These are phyloP conservation scores for Penicillium hordei DNA, from an alignment of 2,329 filamentous ascomycete genomes.

Conservation along the genomic window DNA sequence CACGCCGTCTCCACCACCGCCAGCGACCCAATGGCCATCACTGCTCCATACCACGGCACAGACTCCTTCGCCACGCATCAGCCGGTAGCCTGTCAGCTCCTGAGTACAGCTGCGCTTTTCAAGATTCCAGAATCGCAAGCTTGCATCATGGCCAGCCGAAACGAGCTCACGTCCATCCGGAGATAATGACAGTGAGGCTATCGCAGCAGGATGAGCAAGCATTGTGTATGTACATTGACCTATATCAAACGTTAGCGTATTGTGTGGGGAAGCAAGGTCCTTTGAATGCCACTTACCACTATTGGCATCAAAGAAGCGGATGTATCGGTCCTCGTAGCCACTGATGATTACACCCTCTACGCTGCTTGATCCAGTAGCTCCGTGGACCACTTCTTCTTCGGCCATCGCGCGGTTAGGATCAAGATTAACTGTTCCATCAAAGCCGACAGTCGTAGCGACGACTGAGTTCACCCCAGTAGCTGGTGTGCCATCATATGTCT, in stretches of 20 bases:
- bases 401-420: constrained; percentile 64
- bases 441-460: constrained; percentile 78
- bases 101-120: constrained; percentile 95
- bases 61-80: constrained; percentile 95
- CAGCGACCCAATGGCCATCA: constrained; percentile 91
- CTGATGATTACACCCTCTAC: constrained; percentile 94
- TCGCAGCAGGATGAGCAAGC: constrained; percentile 91
- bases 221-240: constrained; percentile 99
- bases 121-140: constrained; percentile 92
- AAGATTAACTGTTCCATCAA: constrained; percentile 63
- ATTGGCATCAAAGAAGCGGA: constrained; percentile 97
- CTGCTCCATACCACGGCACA: constrained; percentile 94
- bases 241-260: constrained; percentile 42
- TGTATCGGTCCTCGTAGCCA: constrained; percentile 93
- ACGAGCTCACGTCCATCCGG: constrained; percentile 93
- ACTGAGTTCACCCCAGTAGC: constrained; percentile 86
- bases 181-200: constrained; percentile 86
- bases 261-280: background rate
- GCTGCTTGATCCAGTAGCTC: constrained; percentile 78
- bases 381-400: constrained; percentile 73
- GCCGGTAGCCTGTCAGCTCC: constrained; percentile 86
- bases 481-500: constrained; percentile 86
- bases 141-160: constrained; percentile 92
- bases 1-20: constrained; percentile 89
- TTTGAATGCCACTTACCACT: constrained; percentile 68